These are phyloP conservation scores for Dioscorea zingiberensis DNA, from an alignment of 106 monocot species.

Conservation along the genomic window DNA sequence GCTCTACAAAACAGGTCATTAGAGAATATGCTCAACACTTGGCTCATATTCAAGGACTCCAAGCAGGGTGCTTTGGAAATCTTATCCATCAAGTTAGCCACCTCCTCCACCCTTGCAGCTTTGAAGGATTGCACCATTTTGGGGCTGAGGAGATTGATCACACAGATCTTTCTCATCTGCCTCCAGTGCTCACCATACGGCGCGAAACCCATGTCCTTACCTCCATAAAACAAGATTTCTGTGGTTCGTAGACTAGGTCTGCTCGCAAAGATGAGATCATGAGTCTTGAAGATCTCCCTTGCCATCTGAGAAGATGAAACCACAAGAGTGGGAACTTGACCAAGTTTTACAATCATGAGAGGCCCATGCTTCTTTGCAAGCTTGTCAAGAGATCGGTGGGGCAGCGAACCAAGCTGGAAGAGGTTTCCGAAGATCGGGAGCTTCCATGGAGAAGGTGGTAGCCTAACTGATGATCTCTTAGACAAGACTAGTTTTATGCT, in stretches of 20 bases:
- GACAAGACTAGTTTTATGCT: not conserved
- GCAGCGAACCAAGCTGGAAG: slow-evolving; percentile 6
- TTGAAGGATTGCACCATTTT: slow-evolving; percentile 13
- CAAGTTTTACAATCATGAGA: slow-evolving; percentile 16
- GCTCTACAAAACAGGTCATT: slow-evolving; percentile 3
- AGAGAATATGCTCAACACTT: slow-evolving; percentile 6
- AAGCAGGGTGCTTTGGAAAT: not conserved
- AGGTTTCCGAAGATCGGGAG: slow-evolving; percentile 26
- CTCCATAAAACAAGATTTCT: not conserved
- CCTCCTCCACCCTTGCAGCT: slow-evolving; percentile 14
- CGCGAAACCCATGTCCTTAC: slow-evolving; percentile 13
- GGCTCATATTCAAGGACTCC: not conserved
- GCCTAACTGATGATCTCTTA: not conserved
- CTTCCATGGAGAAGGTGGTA: slow-evolving; percentile 16
- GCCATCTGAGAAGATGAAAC: slow-evolving; percentile 13
- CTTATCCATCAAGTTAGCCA: slow-evolving; percentile 1
- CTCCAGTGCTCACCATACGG: slow-evolving; percentile 22
- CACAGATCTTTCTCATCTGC: slow-evolving; percentile 5
- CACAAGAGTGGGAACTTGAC: slow-evolving; percentile 3
- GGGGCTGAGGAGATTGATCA: slow-evolving; percentile 3
- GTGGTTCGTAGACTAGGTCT: not conserved
- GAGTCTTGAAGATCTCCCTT: slow-evolving; percentile 1
- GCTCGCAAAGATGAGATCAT: slow-evolving; percentile 15
- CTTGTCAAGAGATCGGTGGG: slow-evolving; percentile 9
- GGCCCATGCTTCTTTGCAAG: slow-evolving; percentile 12